phyloP scores from a whole-genome alignment of 805 yeast species.

The Groenewaldozyma tartarivorans region DNA sequence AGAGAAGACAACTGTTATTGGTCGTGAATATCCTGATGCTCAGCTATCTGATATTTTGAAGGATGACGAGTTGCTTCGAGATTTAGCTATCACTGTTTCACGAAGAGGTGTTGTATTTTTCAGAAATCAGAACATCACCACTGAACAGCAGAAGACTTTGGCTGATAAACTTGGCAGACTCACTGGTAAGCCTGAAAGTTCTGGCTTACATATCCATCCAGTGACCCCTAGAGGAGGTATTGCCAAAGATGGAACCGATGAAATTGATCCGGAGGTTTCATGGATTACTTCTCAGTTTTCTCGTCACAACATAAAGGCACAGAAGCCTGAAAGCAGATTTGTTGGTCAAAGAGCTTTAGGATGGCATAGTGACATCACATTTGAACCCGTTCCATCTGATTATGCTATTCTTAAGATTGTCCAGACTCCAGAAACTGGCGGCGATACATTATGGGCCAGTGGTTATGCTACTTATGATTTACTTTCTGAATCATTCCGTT shows the following conservation, averaged over 20 bases:
- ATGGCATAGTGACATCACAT: conserved; percentile 74
- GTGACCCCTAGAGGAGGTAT: conserved; percentile 15
- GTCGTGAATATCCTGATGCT: conserved; percentile 22
- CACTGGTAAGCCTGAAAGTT: conserved; percentile 22
- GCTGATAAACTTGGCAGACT: conserved; percentile 17
- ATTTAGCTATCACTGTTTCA: conserved; percentile 37
- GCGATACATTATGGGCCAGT: conserved; percentile 50
- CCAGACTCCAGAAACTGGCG: conserved; percentile 45
- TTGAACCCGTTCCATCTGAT: conserved; percentile 68
- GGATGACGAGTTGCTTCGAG: conserved; percentile 18
- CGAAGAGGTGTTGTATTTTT: conserved; percentile 44
- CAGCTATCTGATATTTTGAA: conserved; percentile 20
- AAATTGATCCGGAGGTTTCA: conserved; percentile 18
- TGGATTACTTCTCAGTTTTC: conserved; percentile 15
- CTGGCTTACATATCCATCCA: conserved; percentile 23
- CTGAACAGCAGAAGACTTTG: conserved; percentile 21
- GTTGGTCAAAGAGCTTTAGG: conserved; percentile 13
- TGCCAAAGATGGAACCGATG: conserved; percentile 14
- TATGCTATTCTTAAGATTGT: conserved; percentile 56
- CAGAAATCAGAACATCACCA: conserved; percentile 34
- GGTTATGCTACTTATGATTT: conserved; percentile 47
- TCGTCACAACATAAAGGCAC: conserved; percentile 3
- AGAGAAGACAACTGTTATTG: conserved; percentile 24
- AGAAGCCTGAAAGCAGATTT: conserved; percentile 2
- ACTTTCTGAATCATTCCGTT: conserved; percentile 39